These are phyloP conservation scores for Silene latifolia DNA, from an alignment of 148 eudicot genomes.

Conservation along the genomic window DNA sequence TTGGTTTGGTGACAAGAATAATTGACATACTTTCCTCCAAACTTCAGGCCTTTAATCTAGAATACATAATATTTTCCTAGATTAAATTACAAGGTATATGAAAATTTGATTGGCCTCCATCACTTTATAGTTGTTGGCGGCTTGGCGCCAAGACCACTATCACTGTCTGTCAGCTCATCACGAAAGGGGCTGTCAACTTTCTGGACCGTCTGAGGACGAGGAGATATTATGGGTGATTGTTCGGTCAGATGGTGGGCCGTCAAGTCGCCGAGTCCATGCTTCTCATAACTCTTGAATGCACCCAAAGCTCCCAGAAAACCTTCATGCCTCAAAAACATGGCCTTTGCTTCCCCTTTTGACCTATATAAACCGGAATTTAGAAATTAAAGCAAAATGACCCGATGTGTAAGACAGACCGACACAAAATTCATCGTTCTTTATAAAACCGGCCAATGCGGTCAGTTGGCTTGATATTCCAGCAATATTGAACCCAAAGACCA, in stretches of 20 bases:
- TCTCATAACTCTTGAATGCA: constrained; percentile 73
- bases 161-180: constrained; percentile 24
- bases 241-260: constrained; percentile 37
- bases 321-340: constrained; percentile 90
- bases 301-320: constrained; percentile 95
- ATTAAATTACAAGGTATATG: not conserved
- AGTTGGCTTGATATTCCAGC: not conserved
- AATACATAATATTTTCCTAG: not conserved
- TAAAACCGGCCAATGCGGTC: not conserved
- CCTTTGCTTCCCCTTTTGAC: constrained; percentile 96
- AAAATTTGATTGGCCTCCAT: not conserved
- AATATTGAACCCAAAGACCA: not conserved
- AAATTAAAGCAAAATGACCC: not conserved
- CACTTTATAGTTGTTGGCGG: not conserved
- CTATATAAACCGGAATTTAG: constrained; percentile 32
- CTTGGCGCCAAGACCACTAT: constrained; percentile 1
- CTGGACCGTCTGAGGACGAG: constrained; percentile 25
- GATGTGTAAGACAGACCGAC: not conserved
- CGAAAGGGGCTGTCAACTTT: constrained; percentile 18
- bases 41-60: not conserved
- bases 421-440: no score
- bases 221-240: constrained; percentile 31
- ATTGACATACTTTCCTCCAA: not conserved
- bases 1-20: not conserved
- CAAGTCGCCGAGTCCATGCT: constrained; percentile 39